Conservation (phyloP, 306 rosid species). For the Macrotyloma uniflorum region DNA sequence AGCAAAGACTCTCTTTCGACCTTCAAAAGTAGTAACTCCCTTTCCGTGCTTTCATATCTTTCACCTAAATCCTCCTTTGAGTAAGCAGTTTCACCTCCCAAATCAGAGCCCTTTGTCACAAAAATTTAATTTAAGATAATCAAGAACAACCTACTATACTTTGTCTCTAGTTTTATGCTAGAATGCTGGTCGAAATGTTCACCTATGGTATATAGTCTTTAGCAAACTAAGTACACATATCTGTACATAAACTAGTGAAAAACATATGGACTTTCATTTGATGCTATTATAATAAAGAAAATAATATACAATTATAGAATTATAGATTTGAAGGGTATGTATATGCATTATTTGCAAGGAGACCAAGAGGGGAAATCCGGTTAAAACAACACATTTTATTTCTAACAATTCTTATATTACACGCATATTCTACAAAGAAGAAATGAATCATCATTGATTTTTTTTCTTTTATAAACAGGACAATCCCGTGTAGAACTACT, state of each 20-base stretch:
- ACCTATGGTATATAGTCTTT: constrained; percentile 14
- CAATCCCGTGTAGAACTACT: constrained; percentile 14
- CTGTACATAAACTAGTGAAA: background rate
- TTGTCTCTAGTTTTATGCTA: constrained; percentile 38
- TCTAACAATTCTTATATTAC: constrained; percentile 24
- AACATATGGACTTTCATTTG: constrained; percentile 1
- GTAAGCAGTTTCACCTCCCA: constrained; percentile 59
- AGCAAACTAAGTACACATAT: background rate
- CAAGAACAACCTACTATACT: constrained; percentile 42
- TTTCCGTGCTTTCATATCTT: constrained; percentile 63
- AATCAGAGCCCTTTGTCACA: constrained; percentile 73
- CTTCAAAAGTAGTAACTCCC: constrained; percentile 59
- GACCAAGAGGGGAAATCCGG: constrained; percentile 10
- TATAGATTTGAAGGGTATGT: constrained; percentile 3
- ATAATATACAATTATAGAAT: background rate
- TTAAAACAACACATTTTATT: constrained; percentile 1
- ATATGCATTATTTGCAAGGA: background rate
- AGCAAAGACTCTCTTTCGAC: constrained; percentile 68
- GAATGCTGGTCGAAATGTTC: constrained; percentile 31
- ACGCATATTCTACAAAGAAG: constrained; percentile 20
- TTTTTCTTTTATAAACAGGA: constrained; percentile 12
- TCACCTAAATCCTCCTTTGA: constrained; percentile 66
- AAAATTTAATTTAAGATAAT: constrained; percentile 53
- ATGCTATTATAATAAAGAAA: background rate
- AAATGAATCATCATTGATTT: background rate